Base-by-base conservation (phyloP, 2,329 filamentous ascomycete genomes). In the Diaporthe sp. region DNA sequence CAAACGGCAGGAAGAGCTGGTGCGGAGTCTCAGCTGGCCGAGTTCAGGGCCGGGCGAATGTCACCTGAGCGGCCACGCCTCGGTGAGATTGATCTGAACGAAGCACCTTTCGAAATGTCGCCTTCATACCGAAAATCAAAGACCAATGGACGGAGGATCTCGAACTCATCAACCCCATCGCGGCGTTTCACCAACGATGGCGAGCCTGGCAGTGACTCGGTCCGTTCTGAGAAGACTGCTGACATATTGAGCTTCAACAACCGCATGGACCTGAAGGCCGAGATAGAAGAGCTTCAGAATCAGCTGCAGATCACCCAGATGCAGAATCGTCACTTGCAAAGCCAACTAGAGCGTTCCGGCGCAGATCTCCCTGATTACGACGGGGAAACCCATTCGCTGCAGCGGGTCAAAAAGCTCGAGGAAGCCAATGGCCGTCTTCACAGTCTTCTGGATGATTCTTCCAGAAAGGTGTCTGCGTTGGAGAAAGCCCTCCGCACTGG, bases 221-320 rank as follows among this genome's bases (percentile, higher is more conserved):
- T 90, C 74, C 92, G 93, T 54, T 98, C 96, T 2, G 96, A 98
- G 81, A 90, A 92, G 73, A 98, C 95, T 0, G 91, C 93, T 33
- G 96, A 98, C 82, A 94, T 95, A 22, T 87, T 95, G 55, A 93
- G 92, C 78, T 95, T 95, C 84, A 96, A 97, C 85, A 95, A 93
- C 80, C 92, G 93, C 52, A 96, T 97, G 92, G 96, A 98, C 81
- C 87, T 97, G 75, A 97, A 96, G 80, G 91, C 95, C 4, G 96
- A 98, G 80, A 88, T 98, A 17, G 96, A 98, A 82, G 92, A 97
- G 83, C 89, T 98, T 35, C 96, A 98, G 82, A 98, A 97, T 82
- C 95, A 98, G 82, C 89, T 98, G 69, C 96, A 98, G 81, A 91
- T 98, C 82, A 92, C 94, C 6, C 94, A 98, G 83, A 98, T 98